phyloP scores from a whole-genome alignment of 2,329 filamentous ascomycete species.

The Epichloe glyceriae region DNA sequence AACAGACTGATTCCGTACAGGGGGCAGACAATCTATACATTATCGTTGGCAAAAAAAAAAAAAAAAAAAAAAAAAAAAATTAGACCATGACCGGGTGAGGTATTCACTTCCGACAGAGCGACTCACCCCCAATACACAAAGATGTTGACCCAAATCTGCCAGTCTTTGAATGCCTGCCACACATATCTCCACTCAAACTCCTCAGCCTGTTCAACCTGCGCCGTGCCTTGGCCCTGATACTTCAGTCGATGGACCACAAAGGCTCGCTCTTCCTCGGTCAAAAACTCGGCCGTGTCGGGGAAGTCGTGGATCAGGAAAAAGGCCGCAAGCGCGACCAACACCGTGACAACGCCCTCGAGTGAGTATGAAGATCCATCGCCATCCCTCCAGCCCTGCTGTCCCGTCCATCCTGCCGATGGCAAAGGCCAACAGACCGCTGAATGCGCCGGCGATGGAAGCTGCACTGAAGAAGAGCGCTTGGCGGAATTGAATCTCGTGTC shows the following conservation, averaged over 20 bases:
- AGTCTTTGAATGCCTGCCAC: conserved; percentile 59
- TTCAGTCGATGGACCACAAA: conserved; percentile 60
- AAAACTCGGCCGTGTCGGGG: conserved; percentile 63
- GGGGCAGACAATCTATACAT: conserved; percentile 33
- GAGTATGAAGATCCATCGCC: conserved; percentile 56
- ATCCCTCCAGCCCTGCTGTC: conserved; percentile 43
- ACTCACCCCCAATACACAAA: conserved; percentile 51
- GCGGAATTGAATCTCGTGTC: conserved; percentile 40
- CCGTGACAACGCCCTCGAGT: conserved; percentile 56
- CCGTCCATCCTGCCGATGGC: conserved; percentile 59
- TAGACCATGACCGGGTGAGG: too few relatives aligned
- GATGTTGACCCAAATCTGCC: conserved; percentile 57
- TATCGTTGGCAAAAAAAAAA: not conserved
- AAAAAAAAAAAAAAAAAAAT: too few relatives aligned
- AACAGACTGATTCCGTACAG: conserved; percentile 45
- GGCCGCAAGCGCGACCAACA: conserved; percentile 50
- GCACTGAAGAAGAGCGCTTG: conserved; percentile 72
- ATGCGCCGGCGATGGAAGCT: conserved; percentile 66
- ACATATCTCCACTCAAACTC: conserved; percentile 66
- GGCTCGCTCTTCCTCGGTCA: conserved; percentile 55
- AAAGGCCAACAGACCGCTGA: conserved; percentile 59
- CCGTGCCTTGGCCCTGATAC: conserved; percentile 35
- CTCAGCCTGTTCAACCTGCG: conserved; percentile 51
- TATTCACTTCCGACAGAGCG: not conserved
- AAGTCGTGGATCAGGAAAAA: conserved; percentile 72